Evolutionary conservation across 2,329 filamentous ascomycete genomes (phyloP), one percentile per base, ranked within the genome.

Genomic region (Orbilia ellipsospora): DNA sequence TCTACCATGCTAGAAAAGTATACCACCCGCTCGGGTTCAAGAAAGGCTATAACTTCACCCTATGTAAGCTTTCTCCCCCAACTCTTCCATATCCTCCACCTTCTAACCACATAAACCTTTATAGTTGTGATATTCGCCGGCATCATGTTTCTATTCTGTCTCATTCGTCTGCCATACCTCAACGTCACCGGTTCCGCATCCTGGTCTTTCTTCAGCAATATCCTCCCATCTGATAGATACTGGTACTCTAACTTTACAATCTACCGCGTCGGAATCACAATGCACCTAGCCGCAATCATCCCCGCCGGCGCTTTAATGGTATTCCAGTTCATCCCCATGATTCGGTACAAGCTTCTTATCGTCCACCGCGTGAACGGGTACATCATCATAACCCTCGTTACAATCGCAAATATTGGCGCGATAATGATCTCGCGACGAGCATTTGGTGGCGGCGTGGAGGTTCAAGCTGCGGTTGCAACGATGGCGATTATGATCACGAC

Each of bases 301-400:
- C 64, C 85, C 0, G 85, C 82, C 1, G 80, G 80, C 5, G 75
- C 86, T 1, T 81, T 87, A 2, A 83, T 82, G 4, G 81, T 83
- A 60, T 80, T 85, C 20, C 86, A 87, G 80, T 87, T 87, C 77
- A 79, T 86, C 1, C 86, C 86, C 0, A 77, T 80, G 2, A 78
- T 86, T 7, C 85, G 86, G 72, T 81, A 87, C 77, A 85, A 83
- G 77, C 78, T 81, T 61, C 81, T 88, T 0, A 72, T 87, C 1
- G 80, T 90, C 20, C 89, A 91, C 79, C 86, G 88, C 0, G 83
- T 90, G 66, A 88, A 86, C 62, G 89, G 89, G 0, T 90, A 90
- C 74, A 42, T 86, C 3, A 80, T 88, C 62, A 70, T 87, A 0
- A 65, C 87, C 0, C 81, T 90, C 0, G 82, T 85, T 1, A 28